Base-by-base conservation (phyloP, 208 protist genomes). In the Leishmania amazonensis region DNA sequence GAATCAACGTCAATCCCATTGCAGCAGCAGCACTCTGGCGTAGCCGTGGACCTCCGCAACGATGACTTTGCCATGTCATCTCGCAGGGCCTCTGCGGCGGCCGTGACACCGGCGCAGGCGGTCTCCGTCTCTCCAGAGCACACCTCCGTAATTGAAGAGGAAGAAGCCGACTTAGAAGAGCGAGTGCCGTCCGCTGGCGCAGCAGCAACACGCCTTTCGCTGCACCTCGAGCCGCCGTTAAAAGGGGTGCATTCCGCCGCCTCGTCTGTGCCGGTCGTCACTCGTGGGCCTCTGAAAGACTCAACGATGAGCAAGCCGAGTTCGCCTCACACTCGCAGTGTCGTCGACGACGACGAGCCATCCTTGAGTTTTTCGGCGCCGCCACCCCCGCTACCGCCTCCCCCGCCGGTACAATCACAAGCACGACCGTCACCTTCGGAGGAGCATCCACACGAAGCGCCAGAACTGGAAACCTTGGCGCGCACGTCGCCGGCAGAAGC, bases 291-390 rank as follows among this genome's bases (percentile, higher is more conserved):
- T 11, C 15, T 45, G 53, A 35, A 67, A 54, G 51, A 49, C 47
- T 21, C 38, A 40, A 54, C 51, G 21, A 65, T 68, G 5, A 73
- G 31, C 5, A 82, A 71, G n/a, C 24, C 68, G 35, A 19, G 35
- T 40, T 42, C 58, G 35, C 35, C 75, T 58, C 81, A 21, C 58
- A 49, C 53, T 68, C 75, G 62, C 65, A 53, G 38, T 75, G 70
- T 58, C n/a, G 45, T 40, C 17, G 79, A 87, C 62, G 85, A 90
- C 47, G 89, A 90, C 47, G 87, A 93, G 78, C 86, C 87, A 8
- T 88, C 84, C 15, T 77, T 91, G 72, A 78, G 78, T 40, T 91
- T 89, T 60, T 60, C 60, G 54, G 76, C 58, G 45, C 75, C 71
- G 28, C 64, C 68, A 58, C 64, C 68, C 15, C 75, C 49, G 40